Conservation (phyloP, 2,329 filamentous ascomycete species). For the Curvularia verruculosa region DNA sequence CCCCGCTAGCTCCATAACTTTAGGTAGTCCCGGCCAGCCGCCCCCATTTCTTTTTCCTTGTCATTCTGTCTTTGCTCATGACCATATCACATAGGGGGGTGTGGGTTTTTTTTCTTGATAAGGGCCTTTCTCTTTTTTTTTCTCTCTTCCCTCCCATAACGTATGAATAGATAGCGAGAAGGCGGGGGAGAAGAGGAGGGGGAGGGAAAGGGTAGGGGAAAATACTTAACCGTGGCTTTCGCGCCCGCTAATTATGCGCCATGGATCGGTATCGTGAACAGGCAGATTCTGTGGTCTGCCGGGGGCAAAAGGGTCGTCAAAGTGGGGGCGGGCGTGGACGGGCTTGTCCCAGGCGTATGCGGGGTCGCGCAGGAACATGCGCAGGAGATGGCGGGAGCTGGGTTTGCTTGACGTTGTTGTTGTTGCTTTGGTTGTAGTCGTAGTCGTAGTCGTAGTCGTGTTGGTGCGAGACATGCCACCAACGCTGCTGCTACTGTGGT, state of each 20-base stretch:
- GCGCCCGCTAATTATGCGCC: slow-evolving; percentile 47
- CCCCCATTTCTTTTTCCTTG: too few relatives aligned
- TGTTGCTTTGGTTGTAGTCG: too few relatives aligned
- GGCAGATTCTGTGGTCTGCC: slow-evolving; percentile 43
- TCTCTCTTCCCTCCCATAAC: too few relatives aligned
- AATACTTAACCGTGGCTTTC: slow-evolving; percentile 44
- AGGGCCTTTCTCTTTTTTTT: too few relatives aligned
- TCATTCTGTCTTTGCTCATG: too few relatives aligned
- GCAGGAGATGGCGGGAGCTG: slow-evolving; percentile 44
- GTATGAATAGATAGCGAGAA: too few relatives aligned
- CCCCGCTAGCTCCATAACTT: too few relatives aligned
- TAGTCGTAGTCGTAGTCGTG: too few relatives aligned
- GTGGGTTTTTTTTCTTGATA: too few relatives aligned
- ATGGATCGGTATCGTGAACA: slow-evolving; percentile 44
- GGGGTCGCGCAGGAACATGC: slow-evolving; percentile 48
- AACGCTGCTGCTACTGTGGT: slow-evolving; percentile 21
- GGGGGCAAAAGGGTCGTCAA: slow-evolving; percentile 42
- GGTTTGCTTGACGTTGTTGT: slow-evolving; percentile 1
- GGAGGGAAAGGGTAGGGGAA: background rate
- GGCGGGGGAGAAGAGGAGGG: background rate
- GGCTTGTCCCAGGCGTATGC: slow-evolving; percentile 45
- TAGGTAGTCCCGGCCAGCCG: too few relatives aligned
- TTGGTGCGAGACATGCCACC: background rate
- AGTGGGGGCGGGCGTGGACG: background rate
- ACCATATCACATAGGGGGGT: too few relatives aligned